phyloP scores from a whole-genome alignment of 139 green algal genomes.

The Chlamydomonas sphaeroides region DNA sequence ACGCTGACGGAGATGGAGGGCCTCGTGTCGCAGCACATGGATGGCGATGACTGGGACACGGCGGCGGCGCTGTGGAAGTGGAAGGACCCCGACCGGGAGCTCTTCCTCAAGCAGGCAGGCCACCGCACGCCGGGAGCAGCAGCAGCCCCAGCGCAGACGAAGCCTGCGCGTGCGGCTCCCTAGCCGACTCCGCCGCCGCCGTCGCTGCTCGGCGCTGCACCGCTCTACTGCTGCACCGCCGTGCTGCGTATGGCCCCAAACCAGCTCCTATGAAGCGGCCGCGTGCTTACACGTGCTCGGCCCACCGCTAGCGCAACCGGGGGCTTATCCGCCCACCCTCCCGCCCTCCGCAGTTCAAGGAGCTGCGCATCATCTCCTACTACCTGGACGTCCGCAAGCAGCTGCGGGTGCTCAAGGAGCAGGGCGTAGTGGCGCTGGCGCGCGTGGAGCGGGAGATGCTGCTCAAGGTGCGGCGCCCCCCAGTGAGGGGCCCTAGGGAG shows the following conservation, averaged over 20 bases:
- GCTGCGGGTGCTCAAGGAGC: conserved; percentile 48
- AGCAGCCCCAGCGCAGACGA: too few relatives aligned
- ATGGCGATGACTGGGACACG: conserved; percentile 28
- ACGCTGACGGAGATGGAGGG: conserved; percentile 47
- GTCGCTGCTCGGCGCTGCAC: too few relatives aligned
- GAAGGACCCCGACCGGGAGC: conserved; percentile 38
- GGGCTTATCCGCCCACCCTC: too few relatives aligned
- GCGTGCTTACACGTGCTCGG: too few relatives aligned
- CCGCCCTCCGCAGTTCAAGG: conserved; percentile 55
- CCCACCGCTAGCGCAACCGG: too few relatives aligned
- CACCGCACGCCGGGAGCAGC: background rate
- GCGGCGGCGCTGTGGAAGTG: conserved; percentile 42
- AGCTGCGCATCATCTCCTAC: conserved; percentile 56
- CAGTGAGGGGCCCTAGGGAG: too few relatives aligned
- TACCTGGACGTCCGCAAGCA: conserved; percentile 60
- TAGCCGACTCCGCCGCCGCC: too few relatives aligned
- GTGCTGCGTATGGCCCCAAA: too few relatives aligned
- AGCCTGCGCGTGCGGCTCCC: too few relatives aligned
- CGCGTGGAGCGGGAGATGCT: conserved; percentile 67
- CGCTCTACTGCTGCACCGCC: too few relatives aligned
- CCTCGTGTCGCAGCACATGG: conserved; percentile 28
- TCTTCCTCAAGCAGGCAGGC: conserved; percentile 36
- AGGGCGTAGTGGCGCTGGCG: conserved; percentile 49
- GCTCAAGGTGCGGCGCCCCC: conserved; percentile 58
- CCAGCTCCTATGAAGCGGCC: too few relatives aligned